Base-by-base conservation (phyloP, 192 early-diverging fungal species). In the Paraglomus occultum region DNA sequence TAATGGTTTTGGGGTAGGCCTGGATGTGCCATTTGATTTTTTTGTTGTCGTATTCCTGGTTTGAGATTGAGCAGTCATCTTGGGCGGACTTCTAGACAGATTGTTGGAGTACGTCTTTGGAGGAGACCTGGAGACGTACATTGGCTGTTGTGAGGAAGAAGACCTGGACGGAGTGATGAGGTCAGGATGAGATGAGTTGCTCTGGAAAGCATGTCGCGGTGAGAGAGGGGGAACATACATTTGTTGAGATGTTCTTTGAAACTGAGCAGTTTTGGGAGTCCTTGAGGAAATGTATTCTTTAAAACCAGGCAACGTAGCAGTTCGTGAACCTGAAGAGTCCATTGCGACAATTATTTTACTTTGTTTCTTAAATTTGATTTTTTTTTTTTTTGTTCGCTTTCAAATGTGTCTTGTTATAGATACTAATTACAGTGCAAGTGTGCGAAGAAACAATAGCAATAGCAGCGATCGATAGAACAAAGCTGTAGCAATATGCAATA, bases 1-100 rank as follows among this genome's bases (percentile, higher is more conserved):
- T 58, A 69, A 55, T 48, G 67, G 67, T 39, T 69, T 69, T 12
- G 67, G 67, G 0, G 44, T 58, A 8, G 67, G 54, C 48, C 67
- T 69, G 40, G 40, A 49, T 54, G 6, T 43, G 17, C 17, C 15
- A 2, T 50, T 23, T 17, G 54, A 44, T 42, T 53, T 67, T 55
- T 67, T 65, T 49, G 64, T 18, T 48, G 63, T 18, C 0, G 61
- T 63, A 18, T 42, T 63, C 18, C 54, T 67, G 51, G 38, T 9
- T 4, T 57, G 17, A 31, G 31, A 31, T 31, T 31, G 31, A 50
- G 38, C 1, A 0, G 6, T 67, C 11, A 8, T 51, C 6, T 52
- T 66, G 7, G 64, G 50, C 31, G 64, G 64, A 67, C 66, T 51
- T 11, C 12, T 52, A 1, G 66, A 52, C n/a, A 54, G 46, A 31